Evolutionary conservation across 768 basidiomycete genomes (phyloP), one percentile per base, ranked within the genome.

Genomic region (Pulveroboletus sp.): DNA sequence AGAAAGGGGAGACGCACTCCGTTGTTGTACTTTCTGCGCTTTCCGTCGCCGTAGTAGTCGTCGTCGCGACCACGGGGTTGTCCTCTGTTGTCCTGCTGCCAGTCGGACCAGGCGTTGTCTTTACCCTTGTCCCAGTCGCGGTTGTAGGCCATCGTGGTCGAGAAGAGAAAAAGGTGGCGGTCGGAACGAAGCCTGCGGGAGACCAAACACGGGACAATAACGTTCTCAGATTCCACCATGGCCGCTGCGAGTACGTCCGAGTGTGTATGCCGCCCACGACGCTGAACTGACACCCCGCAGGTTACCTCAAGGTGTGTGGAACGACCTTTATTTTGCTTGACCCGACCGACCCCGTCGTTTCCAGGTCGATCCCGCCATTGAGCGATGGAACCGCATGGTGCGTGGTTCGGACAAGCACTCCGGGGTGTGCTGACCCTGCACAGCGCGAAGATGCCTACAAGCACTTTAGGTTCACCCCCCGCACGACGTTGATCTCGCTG

Each of bases 61-160:
- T 89, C 85, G 51, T 89, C 89, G 68, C 85, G 73, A 14, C 74
- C 71, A 47, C 82, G 77, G 16, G 71, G 64, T 54, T 75, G 75
- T 39, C 63, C 68, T 49, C 70, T 69, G 14, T 47, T 54, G 31
- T 68, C 56, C 47, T 71, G 52, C 19, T 67, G 65, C 74, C 78
- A 79, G 39, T 83, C 78, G 50, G 69, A 60, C 80, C 81, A 83
- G 43, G n/a, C n/a, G n/a, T 45, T 32, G 39, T 82, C 78, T 68
- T 89, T 90, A 44, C 87, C 89, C 67, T 77, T 78, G 72, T 90
- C 88, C 89, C 90, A 91, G 74, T 91, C 88, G 56, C 90, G 82
- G 70, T 86, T 86, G 69, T 85, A 80, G 43, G 85, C 76, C 86
- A 89, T 87, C 19, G 49, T 46, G 20, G 58, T 47, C 24, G 42